Conservation (phyloP, 2,329 filamentous ascomycete species). For the Xylaria multiplex region DNA sequence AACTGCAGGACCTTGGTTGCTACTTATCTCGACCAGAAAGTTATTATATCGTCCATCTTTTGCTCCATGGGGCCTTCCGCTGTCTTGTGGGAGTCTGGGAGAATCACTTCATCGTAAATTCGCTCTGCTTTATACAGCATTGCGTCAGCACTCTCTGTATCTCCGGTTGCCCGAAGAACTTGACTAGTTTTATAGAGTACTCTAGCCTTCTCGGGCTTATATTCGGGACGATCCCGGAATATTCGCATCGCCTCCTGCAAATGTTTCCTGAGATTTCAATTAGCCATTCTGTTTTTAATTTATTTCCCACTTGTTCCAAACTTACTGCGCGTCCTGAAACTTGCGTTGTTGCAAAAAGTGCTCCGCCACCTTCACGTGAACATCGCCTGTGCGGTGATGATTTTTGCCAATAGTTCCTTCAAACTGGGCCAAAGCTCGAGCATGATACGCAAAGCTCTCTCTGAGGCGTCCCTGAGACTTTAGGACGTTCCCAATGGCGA, state of each 20-base stretch:
- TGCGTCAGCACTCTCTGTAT: not conserved
- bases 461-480: not conserved
- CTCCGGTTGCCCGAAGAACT: not conserved
- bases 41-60: not conserved
- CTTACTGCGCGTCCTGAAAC: not conserved
- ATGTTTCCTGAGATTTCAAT: not conserved
- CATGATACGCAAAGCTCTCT: not conserved
- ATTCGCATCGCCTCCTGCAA: not conserved
- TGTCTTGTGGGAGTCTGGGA: not conserved
- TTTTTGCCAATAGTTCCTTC: not conserved
- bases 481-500: not conserved
- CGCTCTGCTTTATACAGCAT: not conserved
- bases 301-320: not conserved
- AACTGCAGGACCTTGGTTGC: too few relatives aligned
- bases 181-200: not conserved
- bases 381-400: not conserved
- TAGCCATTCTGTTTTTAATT: too few relatives aligned
- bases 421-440: not conserved
- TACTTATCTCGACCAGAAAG: not conserved
- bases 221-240: not conserved
- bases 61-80: not conserved
- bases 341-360: not conserved
- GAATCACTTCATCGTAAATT: not conserved
- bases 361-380: not conserved
- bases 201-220: not conserved